Evolutionary conservation across 2,329 filamentous ascomycete species (phyloP).

Genomic region (Aspergillus fumigatiaffinis): DNA sequence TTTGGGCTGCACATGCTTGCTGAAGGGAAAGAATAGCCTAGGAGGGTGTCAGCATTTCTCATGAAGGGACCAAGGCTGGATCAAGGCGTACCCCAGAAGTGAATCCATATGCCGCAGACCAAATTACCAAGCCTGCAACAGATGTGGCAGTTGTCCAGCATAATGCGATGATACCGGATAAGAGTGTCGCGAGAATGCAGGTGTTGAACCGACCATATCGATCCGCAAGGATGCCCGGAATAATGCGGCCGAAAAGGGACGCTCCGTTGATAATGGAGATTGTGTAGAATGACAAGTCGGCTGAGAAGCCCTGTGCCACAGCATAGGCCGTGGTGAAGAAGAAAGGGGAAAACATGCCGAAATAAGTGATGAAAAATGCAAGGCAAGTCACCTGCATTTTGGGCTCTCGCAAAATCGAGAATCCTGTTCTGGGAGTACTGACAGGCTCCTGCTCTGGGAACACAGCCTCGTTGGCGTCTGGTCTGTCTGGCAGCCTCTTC

Average conservation of each 20-base stretch:
- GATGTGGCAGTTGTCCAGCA: conserved; percentile 43
- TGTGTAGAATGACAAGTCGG: conserved; percentile 34
- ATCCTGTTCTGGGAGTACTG: conserved; percentile 7
- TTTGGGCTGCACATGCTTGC: conserved; percentile 42
- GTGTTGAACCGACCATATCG: conserved; percentile 31
- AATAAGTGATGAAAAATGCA: conserved; percentile 34
- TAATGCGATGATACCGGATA: conserved; percentile 41
- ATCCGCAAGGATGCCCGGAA: conserved; percentile 36
- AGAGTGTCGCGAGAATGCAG: conserved; percentile 25
- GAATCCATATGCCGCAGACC: conserved; percentile 45
- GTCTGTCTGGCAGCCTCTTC: conserved; percentile 1
- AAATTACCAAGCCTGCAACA: conserved; percentile 44
- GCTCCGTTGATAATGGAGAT: conserved; percentile 37
- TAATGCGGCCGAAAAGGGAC: conserved; percentile 35
- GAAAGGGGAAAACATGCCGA: conserved; percentile 40
- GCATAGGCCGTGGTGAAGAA: conserved; percentile 36
- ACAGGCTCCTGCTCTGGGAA: not conserved
- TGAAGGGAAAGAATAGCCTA: conserved; percentile 48
- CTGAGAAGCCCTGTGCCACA: conserved; percentile 22
- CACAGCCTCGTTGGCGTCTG: not conserved
- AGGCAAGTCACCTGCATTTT: conserved; percentile 23
- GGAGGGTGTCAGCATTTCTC: not conserved
- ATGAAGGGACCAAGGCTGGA: too few species aligned
- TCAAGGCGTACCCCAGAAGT: conserved; percentile 40
- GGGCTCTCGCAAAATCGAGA: conserved; percentile 21